Evolutionary conservation across 192 early-diverging fungal genomes (phyloP).

Genomic region (Lobosporangium transversale): DNA sequence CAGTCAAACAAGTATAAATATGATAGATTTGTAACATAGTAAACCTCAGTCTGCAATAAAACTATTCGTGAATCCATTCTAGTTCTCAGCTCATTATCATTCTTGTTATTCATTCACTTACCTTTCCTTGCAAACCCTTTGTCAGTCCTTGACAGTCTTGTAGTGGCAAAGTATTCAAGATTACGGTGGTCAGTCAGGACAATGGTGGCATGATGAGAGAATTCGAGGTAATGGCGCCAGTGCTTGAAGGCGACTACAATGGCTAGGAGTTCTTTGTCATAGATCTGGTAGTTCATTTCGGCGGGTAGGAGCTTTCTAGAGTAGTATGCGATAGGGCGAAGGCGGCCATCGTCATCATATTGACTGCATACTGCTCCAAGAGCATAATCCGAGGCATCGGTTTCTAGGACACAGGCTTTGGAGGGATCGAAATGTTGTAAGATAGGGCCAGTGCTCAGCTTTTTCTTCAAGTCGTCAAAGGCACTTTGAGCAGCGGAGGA

Average conservation of each 20-base stretch:
- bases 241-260: constrained; percentile 28
- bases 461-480: constrained; percentile 36
- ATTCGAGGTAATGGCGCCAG: constrained; percentile 35
- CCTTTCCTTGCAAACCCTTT: too few relatives aligned
- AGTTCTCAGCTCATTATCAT: too few relatives aligned
- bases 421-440: constrained; percentile 33
- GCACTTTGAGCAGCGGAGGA: constrained; percentile 1
- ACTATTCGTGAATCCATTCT: too few relatives aligned
- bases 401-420: constrained; percentile 36
- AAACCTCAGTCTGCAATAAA: too few relatives aligned
- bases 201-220: not conserved
- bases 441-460: constrained; percentile 48
- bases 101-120: too few relatives aligned
- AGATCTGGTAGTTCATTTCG: constrained; percentile 36
- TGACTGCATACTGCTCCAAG: constrained; percentile 54
- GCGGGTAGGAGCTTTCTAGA: constrained; percentile 13
- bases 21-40: too few relatives aligned
- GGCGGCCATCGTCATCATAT: too few relatives aligned
- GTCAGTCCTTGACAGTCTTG: too few relatives aligned
- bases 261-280: constrained; percentile 35
- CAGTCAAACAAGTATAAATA: too few relatives aligned
- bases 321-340: constrained; percentile 25
- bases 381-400: constrained; percentile 54
- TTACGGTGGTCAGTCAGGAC: constrained; percentile 14
- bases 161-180: too few relatives aligned